Conservation (phyloP, 257 asterid genomes). For the Nicotiana sylvestris region DNA sequence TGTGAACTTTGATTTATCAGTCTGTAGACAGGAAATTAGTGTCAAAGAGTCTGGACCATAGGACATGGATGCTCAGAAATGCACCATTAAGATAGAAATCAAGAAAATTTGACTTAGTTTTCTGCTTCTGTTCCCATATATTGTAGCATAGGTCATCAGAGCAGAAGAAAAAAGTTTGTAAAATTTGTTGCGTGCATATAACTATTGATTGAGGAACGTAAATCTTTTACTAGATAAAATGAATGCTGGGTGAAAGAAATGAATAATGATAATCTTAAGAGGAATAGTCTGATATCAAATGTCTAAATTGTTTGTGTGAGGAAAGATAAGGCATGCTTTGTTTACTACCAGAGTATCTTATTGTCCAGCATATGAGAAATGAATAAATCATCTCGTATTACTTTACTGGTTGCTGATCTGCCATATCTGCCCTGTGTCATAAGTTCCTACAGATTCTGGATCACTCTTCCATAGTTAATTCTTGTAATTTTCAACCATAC, state of each 20-base stretch:
- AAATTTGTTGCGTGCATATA: neutral
- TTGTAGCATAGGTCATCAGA: neutral
- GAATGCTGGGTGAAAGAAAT: neutral
- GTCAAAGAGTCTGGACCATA: neutral
- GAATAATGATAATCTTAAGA: neutral
- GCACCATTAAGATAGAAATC: neutral
- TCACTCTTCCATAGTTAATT: neutral
- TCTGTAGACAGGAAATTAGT: neutral
- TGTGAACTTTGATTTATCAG: neutral
- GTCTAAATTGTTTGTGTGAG: neutral
- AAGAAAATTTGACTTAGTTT: neutral
- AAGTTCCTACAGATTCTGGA: neutral
- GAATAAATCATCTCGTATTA: neutral
- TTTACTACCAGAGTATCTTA: neutral
- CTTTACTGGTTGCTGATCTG: neutral
- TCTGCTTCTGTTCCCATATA: neutral
- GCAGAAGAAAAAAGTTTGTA: neutral
- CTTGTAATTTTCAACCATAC: conserved; percentile 1
- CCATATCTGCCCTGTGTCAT: neutral
- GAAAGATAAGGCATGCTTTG: neutral
- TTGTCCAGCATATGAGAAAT: neutral
- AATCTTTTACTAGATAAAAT: neutral
- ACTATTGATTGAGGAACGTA: neutral
- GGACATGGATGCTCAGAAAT: neutral
- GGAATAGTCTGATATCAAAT: neutral